phyloP scores from a whole-genome alignment of 441 rosid species.

The Manihot esculenta region DNA sequence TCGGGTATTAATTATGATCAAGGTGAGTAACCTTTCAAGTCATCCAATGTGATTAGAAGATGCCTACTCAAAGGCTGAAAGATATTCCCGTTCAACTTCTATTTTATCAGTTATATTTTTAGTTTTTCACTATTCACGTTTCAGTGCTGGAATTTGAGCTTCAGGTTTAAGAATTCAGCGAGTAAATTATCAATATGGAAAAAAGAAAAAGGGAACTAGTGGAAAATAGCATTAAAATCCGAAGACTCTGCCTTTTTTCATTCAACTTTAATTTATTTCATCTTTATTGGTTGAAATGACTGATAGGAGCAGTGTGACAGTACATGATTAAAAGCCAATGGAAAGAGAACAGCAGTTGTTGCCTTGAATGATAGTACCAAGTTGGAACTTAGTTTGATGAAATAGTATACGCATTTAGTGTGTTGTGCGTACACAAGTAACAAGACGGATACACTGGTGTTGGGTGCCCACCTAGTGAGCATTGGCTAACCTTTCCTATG shows the following conservation, averaged over 20 bases:
- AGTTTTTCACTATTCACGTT: too few species aligned
- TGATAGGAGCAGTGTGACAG: not conserved
- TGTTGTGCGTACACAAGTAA: not conserved
- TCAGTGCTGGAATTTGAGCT: not conserved
- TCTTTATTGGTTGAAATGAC: not conserved
- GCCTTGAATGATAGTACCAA: not conserved
- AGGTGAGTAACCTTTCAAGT: not conserved
- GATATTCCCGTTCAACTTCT: not conserved
- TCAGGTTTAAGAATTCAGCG: not conserved
- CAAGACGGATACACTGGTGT: not conserved
- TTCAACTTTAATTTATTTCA: too few species aligned
- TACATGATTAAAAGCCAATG: not conserved
- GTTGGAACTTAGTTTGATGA: not conserved
- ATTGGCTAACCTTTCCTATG: constrained; percentile 18
- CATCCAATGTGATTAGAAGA: not conserved
- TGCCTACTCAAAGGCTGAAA: not conserved
- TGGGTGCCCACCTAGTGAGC: not conserved
- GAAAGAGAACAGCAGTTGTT: not conserved
- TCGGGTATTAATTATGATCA: too few species aligned
- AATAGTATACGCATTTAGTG: not conserved
- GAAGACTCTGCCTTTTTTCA: too few species aligned
- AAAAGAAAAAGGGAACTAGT: not conserved
- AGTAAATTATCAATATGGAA: not conserved
- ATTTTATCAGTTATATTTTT: too few species aligned
- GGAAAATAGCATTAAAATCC: not conserved